Conservation (phyloP, 306 rosid genomes). For the Pyrus pyrifolia region DNA sequence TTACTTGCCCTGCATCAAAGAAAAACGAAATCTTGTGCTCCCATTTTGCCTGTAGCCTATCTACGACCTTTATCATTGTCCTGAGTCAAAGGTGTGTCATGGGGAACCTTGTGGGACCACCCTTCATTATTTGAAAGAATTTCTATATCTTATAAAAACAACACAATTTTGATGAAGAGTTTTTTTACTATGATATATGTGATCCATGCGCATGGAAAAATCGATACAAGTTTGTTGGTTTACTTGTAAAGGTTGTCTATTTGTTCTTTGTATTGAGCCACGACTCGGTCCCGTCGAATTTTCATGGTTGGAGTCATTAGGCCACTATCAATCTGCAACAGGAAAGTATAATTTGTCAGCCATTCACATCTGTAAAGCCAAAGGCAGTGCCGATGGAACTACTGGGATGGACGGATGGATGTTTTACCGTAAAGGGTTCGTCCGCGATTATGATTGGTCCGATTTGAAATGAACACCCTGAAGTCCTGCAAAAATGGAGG, state of each 20-base stretch:
- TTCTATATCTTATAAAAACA: background rate
- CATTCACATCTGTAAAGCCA: constrained; percentile 2
- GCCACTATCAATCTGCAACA: constrained; percentile 72
- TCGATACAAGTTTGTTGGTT: background rate
- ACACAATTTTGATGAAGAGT: background rate
- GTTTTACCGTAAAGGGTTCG: constrained; percentile 77
- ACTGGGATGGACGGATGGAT: background rate
- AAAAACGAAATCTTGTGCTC: too few species aligned
- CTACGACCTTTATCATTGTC: too few species aligned
- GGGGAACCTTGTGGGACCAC: too few species aligned
- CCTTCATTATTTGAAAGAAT: too few species aligned
- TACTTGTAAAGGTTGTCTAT: constrained; percentile 68
- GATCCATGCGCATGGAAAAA: background rate
- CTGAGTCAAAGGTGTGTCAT: too few species aligned
- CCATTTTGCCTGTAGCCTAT: too few species aligned
- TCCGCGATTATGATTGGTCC: constrained; percentile 73
- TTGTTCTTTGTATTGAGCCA: constrained; percentile 51
- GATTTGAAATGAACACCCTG: constrained; percentile 63
- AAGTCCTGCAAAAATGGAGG: constrained; percentile 52
- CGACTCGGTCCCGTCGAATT: constrained; percentile 69
- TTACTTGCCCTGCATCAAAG: too few species aligned
- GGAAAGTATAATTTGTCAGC: constrained; percentile 12
- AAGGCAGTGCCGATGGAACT: background rate
- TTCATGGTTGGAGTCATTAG: constrained; percentile 92
- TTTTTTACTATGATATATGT: background rate